A percentile compares a stretch with the other conserved stretches of the same genome.
Conservation (phyloP, 2,329 filamentous ascomycete species). For the Calonectria pauciramosa region DNA sequence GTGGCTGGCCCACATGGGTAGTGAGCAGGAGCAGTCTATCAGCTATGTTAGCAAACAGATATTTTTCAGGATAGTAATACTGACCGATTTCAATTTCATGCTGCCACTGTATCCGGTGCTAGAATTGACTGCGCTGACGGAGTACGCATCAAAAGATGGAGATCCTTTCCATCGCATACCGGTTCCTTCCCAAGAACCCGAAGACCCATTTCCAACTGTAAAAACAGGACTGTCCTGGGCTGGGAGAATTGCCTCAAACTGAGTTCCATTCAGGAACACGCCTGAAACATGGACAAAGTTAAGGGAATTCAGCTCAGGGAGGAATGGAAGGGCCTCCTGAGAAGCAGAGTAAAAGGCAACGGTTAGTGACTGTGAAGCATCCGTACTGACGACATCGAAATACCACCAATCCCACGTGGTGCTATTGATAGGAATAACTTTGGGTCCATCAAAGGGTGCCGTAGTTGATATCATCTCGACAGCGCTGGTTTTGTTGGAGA, state of each 20-base stretch:
- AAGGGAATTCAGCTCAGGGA: background rate
- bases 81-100: too few species aligned
- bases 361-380: background rate
- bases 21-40: too few species aligned
- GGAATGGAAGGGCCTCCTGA: background rate
- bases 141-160: background rate
- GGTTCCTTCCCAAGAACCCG: background rate
- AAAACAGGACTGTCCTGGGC: background rate
- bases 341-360: background rate
- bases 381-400: background rate
- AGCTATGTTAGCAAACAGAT: too few species aligned
- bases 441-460: background rate
- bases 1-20: too few species aligned
- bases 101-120: background rate
- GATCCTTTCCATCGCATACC: background rate
- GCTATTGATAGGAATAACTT: background rate
- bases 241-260: background rate
- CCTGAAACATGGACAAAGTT: background rate
- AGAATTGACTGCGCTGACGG: background rate
- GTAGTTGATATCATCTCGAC: background rate
- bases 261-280: background rate
- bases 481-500: background rate
- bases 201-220: background rate
- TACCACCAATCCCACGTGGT: background rate
- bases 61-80: too few species aligned